phyloP scores from a whole-genome alignment of 2,329 filamentous ascomycete species.

The Neopestalotiopsis rosae region DNA sequence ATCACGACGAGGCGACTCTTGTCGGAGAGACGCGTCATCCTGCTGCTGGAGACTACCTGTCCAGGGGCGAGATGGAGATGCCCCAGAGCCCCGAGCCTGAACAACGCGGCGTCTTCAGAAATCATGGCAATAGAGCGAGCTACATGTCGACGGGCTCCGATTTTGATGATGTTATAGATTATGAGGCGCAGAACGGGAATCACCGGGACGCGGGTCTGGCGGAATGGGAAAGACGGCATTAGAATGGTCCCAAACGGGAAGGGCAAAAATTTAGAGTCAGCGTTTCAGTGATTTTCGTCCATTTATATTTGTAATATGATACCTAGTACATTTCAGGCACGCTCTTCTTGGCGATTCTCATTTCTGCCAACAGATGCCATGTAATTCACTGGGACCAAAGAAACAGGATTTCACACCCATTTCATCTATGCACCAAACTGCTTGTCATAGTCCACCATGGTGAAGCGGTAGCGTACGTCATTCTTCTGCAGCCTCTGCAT shows the following conservation, averaged over 20 bases:
- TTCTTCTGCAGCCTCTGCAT: conserved; percentile 73
- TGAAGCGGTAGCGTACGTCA: conserved; percentile 77
- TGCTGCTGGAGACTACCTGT: background rate
- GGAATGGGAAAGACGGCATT: conserved; percentile 1
- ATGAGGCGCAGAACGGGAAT: background rate
- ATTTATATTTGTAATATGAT: too few relatives aligned
- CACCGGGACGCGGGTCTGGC: background rate
- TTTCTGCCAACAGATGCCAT: too few relatives aligned
- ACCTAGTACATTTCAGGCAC: too few relatives aligned
- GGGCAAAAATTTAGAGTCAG: too few relatives aligned
- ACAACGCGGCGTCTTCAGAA: background rate
- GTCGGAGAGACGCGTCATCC: background rate
- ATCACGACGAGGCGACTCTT: background rate
- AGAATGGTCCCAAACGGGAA: background rate
- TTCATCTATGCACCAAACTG: conserved; percentile 56
- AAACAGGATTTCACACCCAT: background rate
- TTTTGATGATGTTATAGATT: conserved; percentile 8
- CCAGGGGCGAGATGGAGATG: background rate
- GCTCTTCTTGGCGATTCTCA: too few relatives aligned
- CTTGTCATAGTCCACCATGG: conserved; percentile 73
- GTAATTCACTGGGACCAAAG: too few relatives aligned
- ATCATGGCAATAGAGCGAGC: background rate
- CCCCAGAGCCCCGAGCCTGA: background rate
- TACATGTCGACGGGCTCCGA: conserved; percentile 9
- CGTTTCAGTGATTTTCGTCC: too few relatives aligned